phyloP scores from a whole-genome alignment of 106 monocot genomes.

The Apostasia shenzhenica region DNA sequence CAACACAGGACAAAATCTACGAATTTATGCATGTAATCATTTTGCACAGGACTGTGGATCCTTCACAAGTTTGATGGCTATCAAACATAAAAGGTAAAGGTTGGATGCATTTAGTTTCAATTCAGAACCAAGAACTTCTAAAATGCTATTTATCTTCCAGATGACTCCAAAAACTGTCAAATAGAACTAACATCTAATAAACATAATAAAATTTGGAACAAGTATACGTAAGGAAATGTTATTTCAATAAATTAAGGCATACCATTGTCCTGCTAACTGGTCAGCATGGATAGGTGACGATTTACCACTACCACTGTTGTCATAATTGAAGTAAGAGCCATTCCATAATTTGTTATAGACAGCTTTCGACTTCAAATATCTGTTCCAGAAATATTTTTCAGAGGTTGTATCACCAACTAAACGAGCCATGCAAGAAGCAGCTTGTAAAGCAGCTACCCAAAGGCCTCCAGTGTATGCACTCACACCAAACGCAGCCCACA shows the following conservation, averaged over 20 bases:
- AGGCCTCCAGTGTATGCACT: slow-evolving; percentile 67
- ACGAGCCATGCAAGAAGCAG: slow-evolving; percentile 53
- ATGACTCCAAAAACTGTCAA: no score
- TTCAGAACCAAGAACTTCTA: no score
- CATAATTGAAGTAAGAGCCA: slow-evolving; percentile 93
- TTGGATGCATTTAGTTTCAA: no score
- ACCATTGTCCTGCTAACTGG: slow-evolving; percentile 97
- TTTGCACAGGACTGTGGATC: no score
- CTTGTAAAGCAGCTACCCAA: slow-evolving; percentile 73
- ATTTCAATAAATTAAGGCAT: background rate
- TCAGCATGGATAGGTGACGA: slow-evolving; percentile 81
- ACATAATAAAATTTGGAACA: background rate
- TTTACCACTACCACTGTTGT: slow-evolving; percentile 34
- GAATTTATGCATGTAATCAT: no score
- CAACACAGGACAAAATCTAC: no score
- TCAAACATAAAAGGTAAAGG: no score
- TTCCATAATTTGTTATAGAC: slow-evolving; percentile 81
- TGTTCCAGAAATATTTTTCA: slow-evolving; percentile 54
- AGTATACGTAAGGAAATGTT: background rate
- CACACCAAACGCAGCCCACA: slow-evolving; percentile 55
- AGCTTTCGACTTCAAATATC: slow-evolving; percentile 52
- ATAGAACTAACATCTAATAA: no score
- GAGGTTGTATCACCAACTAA: slow-evolving; percentile 47
- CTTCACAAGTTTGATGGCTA: no score
- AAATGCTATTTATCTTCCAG: no score